Percentiles rank a stretch among this genome's conserved stretches.
These are phyloP conservation scores for Anaeramoeba flamelloides DNA, from an alignment of 78 protist species.

Conservation along the genomic window DNA sequence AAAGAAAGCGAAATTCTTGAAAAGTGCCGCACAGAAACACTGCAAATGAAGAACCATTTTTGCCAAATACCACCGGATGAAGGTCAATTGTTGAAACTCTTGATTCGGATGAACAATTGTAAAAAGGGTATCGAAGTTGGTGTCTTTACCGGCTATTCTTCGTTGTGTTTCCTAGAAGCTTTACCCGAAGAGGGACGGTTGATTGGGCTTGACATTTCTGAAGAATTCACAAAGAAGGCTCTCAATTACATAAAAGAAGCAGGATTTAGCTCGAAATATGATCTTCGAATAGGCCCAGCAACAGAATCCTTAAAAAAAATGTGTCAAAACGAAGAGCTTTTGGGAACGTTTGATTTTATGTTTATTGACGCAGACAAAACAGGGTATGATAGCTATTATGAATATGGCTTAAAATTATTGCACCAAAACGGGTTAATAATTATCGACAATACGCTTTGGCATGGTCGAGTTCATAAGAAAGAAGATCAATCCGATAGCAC, in stretches of 20 bases:
- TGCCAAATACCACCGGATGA: neutral
- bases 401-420: constrained; percentile 26
- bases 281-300: constrained; percentile 39
- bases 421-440: constrained; percentile 44
- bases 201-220: constrained; percentile 32
- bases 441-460: constrained; percentile 32
- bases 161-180: constrained; percentile 36
- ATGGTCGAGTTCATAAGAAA: constrained; percentile 22
- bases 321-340: constrained; percentile 4
- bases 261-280: constrained; percentile 40
- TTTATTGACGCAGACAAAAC: constrained; percentile 60
- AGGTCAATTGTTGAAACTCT: neutral
- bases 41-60: neutral
- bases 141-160: constrained; percentile 36
- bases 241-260: constrained; percentile 30
- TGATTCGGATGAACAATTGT: neutral
- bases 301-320: constrained; percentile 24
- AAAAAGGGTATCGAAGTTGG: constrained; percentile 34
- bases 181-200: constrained; percentile 45
- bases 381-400: constrained; percentile 36
- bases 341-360: constrained; percentile 39
- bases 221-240: constrained; percentile 32
- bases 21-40: neutral
- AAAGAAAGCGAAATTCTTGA: neutral
- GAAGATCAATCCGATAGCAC: neutral